Percentiles rank a stretch among this genome's conserved stretches.
Conservation (phyloP, 164 flowering plant species). For the Cinnamomum chago region DNA sequence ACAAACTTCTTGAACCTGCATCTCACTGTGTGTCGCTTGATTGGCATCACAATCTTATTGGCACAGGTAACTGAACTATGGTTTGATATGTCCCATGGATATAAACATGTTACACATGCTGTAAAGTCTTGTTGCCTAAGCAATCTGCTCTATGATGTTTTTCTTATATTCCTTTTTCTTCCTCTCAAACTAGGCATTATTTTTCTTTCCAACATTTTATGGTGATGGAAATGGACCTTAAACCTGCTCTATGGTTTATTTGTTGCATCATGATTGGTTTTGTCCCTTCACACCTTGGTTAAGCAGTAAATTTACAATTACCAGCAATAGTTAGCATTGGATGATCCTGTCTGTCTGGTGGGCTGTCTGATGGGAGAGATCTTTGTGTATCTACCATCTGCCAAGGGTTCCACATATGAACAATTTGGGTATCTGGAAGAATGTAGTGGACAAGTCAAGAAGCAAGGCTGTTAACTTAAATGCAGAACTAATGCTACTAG, state of each 20-base stretch:
- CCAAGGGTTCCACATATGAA: too few species aligned
- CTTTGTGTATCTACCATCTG: too few species aligned
- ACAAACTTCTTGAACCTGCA: constrained; percentile 29
- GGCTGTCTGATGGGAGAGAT: too few species aligned
- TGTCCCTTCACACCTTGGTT: too few species aligned
- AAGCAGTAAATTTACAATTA: neutral
- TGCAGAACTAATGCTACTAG: neutral
- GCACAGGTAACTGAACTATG: constrained; percentile 35
- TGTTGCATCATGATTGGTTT: too few species aligned
- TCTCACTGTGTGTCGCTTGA: constrained; percentile 28
- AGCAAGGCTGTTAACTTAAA: too few species aligned
- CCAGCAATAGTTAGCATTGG: neutral
- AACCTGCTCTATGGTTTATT: too few species aligned
- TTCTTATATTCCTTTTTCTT: neutral
- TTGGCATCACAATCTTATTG: constrained; percentile 20
- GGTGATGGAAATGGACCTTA: too few species aligned
- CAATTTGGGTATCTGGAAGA: too few species aligned
- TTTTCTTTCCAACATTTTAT: too few species aligned
- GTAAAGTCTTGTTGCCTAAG: neutral
- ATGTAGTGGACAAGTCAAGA: too few species aligned
- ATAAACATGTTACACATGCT: neutral
- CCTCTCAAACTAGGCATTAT: neutral
- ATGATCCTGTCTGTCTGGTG: neutral
- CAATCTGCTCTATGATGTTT: neutral
- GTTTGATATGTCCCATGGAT: neutral